phyloP scores from a whole-genome alignment of 441 rosid genomes.

The Eruca vesicaria region DNA sequence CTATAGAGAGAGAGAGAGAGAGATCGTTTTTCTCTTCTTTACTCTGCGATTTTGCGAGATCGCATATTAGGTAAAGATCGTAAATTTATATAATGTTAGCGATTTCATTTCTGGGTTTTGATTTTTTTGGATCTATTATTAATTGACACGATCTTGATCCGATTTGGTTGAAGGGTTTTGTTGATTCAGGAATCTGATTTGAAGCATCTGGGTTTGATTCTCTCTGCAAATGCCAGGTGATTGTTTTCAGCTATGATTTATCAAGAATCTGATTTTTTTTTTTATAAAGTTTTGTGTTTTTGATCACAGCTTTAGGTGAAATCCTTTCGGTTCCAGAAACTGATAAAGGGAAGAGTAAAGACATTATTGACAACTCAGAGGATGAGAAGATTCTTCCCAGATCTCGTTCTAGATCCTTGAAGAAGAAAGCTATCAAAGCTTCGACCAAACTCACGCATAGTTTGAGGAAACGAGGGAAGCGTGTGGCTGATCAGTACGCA shows the following conservation, averaged over 20 bases:
- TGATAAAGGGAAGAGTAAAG: constrained; percentile 43
- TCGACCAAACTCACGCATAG: constrained; percentile 68
- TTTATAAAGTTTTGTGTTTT: background rate
- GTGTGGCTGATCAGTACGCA: constrained; percentile 60
- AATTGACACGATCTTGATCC: background rate
- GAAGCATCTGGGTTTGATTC: background rate
- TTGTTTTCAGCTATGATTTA: background rate
- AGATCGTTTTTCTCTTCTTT: background rate
- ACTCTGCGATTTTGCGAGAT: constrained; percentile 20
- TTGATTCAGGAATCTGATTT: background rate
- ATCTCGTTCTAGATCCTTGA: constrained; percentile 53
- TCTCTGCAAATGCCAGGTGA: background rate
- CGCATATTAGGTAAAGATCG: constrained; percentile 19
- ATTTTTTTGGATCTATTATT: background rate
- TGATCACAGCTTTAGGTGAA: constrained; percentile 40
- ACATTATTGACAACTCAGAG: constrained; percentile 57
- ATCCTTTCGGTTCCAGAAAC: constrained; percentile 42
- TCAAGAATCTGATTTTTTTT: background rate
- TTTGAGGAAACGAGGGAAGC: constrained; percentile 66
- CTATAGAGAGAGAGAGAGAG: constrained; percentile 15
- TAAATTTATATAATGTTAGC: background rate
- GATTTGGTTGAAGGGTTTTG: constrained; percentile 9
- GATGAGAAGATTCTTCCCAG: constrained; percentile 58
- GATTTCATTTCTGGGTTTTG: constrained; percentile 1
- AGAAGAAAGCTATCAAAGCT: constrained; percentile 80